Conservation (phyloP, 176 grass and related monocot species). For the Puccinellia tenuiflora region DNA sequence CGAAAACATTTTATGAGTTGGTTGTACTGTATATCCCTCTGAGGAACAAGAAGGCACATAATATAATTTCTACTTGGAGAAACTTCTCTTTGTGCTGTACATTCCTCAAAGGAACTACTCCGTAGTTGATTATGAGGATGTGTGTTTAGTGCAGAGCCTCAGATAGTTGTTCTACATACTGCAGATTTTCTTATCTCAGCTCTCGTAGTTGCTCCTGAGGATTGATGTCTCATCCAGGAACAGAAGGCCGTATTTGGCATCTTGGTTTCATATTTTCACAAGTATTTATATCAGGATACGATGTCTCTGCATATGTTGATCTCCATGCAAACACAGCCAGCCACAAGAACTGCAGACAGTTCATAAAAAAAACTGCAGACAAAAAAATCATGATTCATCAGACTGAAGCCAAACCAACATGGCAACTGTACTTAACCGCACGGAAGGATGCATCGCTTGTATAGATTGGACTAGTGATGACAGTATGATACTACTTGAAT, state of each 20-base stretch:
- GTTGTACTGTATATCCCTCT: background rate
- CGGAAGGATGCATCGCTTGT: background rate
- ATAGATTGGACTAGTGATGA: background rate
- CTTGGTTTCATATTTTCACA: background rate
- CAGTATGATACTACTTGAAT: too few relatives aligned
- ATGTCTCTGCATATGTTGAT: too few relatives aligned
- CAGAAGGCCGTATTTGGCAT: background rate
- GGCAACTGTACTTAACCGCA: background rate
- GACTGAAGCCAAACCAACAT: background rate
- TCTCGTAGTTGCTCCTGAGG: background rate
- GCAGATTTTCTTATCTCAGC: background rate
- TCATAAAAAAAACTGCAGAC: too few relatives aligned
- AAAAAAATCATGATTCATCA: background rate
- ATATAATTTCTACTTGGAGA: background rate
- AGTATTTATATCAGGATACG: background rate
- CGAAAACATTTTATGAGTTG: too few relatives aligned
- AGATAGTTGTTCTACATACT: background rate
- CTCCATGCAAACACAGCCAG: too few relatives aligned
- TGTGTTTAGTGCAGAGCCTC: background rate
- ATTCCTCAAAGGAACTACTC: conserved; percentile 25
- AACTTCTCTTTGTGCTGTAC: too few relatives aligned
- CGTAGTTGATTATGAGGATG: conserved; percentile 13
- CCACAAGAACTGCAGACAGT: background rate
- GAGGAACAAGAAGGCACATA: background rate
- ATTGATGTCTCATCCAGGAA: background rate